Percentiles rank a stretch among this genome's conserved stretches.
Evolutionary conservation across 2,329 filamentous ascomycete genomes (phyloP).

Genomic region (Fonsecaea nubica): DNA sequence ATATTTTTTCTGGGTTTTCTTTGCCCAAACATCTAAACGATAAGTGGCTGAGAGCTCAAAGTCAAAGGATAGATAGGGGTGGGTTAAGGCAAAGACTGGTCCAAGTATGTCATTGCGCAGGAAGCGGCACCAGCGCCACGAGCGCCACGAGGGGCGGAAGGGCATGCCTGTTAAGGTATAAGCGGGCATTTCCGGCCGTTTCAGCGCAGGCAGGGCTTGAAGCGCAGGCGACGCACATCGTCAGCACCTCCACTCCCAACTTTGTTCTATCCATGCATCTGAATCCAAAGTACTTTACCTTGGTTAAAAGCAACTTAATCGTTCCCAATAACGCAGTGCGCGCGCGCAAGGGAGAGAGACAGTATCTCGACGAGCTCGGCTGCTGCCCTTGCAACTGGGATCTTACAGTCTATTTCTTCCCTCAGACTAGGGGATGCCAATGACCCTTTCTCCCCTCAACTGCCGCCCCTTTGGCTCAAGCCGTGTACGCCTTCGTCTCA

Average conservation of each 20-base stretch:
- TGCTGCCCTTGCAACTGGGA: background rate
- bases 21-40: background rate
- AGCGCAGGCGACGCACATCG: background rate
- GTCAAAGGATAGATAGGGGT: background rate
- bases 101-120: constrained; percentile 4
- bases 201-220: background rate
- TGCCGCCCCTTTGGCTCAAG: background rate
- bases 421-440: background rate
- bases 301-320: background rate
- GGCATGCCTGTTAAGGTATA: background rate
- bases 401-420: constrained; percentile 1
- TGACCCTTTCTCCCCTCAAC: background rate
- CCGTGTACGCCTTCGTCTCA: background rate
- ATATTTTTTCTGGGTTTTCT: background rate
- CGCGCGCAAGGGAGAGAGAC: background rate
- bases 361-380: background rate
- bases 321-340: background rate
- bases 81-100: background rate
- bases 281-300: background rate
- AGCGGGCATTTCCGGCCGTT: background rate
- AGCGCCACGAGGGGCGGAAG: background rate
- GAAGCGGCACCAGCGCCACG: background rate
- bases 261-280: background rate
- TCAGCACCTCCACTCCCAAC: background rate
- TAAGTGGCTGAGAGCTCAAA: constrained; percentile 1